These are phyloP conservation scores for Phyllosticta capitalensis DNA, from an alignment of 2,329 filamentous ascomycete species.

Conservation along the genomic window DNA sequence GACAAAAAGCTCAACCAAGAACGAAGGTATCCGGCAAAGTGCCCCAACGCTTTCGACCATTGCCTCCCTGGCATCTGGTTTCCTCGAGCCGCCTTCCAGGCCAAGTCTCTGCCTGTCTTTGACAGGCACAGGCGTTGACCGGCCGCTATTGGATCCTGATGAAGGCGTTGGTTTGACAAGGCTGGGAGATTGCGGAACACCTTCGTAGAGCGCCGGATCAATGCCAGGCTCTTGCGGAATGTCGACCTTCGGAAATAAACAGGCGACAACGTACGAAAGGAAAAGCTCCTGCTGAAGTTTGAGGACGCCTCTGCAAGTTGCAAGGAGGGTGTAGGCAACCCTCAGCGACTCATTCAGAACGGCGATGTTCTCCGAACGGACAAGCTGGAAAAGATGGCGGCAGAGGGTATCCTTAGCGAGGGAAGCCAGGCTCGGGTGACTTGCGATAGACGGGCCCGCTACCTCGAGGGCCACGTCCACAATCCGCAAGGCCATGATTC, in stretches of 20 bases:
- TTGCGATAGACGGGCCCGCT: slow-evolving; percentile 86
- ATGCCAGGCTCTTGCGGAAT: slow-evolving; percentile 88
- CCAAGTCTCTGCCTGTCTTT: slow-evolving; percentile 89
- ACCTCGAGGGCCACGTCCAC: slow-evolving; percentile 97
- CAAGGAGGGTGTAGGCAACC: slow-evolving; percentile 81
- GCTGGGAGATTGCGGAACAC: slow-evolving; percentile 84
- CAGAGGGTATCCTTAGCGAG: slow-evolving; percentile 91
- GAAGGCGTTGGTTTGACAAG: slow-evolving; percentile 63
- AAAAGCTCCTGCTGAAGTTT: slow-evolving; percentile 97
- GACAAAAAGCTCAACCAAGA: slow-evolving; percentile 90
- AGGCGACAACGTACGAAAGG: slow-evolving; percentile 86
- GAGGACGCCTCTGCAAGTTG: slow-evolving; percentile 80
- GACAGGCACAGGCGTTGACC: slow-evolving; percentile 81
- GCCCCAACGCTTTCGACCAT: slow-evolving; percentile 97
- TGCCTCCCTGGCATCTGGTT: slow-evolving; percentile 89
- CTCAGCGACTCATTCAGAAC: slow-evolving; percentile 87
- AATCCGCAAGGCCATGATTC: slow-evolving; percentile 93
- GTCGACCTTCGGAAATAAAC: slow-evolving; percentile 85
- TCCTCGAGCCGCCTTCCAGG: slow-evolving; percentile 80
- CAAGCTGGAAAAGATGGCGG: slow-evolving; percentile 89
- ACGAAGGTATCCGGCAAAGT: slow-evolving; percentile 82
- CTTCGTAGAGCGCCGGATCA: slow-evolving; percentile 82
- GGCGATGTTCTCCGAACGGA: slow-evolving; percentile 91
- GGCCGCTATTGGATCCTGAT: slow-evolving; percentile 53
- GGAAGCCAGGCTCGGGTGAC: slow-evolving; percentile 76